A percentile compares a stretch with the other conserved stretches of the same genome.
These are phyloP conservation scores for Pisolithus tinctorius DNA, from an alignment of 768 basidiomycete genomes.

Conservation along the genomic window DNA sequence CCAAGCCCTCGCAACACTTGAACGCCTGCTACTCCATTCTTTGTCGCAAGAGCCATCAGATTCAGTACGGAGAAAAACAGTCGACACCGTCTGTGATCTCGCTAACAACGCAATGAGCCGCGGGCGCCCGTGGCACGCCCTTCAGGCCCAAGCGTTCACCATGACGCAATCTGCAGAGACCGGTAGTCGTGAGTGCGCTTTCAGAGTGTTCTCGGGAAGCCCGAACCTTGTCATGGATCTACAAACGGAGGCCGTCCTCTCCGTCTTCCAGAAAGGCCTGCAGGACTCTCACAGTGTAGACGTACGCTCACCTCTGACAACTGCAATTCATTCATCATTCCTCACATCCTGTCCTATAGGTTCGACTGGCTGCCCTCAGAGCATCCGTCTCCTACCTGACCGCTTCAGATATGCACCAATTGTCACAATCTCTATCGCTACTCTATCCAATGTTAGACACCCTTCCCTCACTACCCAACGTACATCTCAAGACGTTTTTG, in stretches of 20 bases:
- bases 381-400: conserved; percentile 66
- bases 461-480: conserved; percentile 49
- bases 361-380: conserved; percentile 65
- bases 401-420: conserved; percentile 53
- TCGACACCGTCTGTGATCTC: conserved; percentile 71
- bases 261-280: conserved; percentile 60
- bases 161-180: conserved; percentile 41
- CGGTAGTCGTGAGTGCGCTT: conserved; percentile 54
- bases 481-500: conserved; percentile 59
- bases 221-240: conserved; percentile 75
- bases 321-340: not conserved
- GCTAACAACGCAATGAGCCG: conserved; percentile 69
- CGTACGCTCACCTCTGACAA: conserved; percentile 30
- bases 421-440: conserved; percentile 52
- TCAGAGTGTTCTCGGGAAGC: conserved; percentile 63
- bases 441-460: conserved; percentile 72
- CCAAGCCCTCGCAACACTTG: conserved; percentile 58
- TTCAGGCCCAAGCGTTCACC: conserved; percentile 64
- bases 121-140: conserved; percentile 75
- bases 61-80: conserved; percentile 60
- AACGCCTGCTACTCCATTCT: conserved; percentile 65
- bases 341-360: conserved; percentile 32
- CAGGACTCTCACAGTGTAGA: conserved; percentile 62
- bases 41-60: conserved; percentile 53
- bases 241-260: conserved; percentile 61